Percentiles rank a stretch among this genome's conserved stretches.
These are phyloP conservation scores for Cordia subcordata DNA, from an alignment of 257 asterid genomes.

Conservation along the genomic window DNA sequence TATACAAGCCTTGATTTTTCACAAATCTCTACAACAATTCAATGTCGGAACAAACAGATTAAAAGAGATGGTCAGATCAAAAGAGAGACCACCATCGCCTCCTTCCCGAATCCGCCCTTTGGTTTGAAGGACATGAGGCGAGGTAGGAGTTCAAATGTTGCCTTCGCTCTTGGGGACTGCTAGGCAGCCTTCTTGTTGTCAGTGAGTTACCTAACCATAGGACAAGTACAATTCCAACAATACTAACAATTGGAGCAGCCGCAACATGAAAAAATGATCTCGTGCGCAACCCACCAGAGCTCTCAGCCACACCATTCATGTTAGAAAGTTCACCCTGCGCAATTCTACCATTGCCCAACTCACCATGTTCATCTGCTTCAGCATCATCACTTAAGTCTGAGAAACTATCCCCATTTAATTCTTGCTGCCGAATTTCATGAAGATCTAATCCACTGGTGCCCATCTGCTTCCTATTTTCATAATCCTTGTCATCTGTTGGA, in stretches of 20 bases:
- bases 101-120: constrained; percentile 26
- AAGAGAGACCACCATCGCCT: constrained; percentile 72
- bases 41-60: constrained; percentile 5
- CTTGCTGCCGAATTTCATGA: constrained; percentile 25
- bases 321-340: constrained; percentile 21
- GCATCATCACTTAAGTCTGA: constrained; percentile 23
- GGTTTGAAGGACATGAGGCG: constrained; percentile 8
- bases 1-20: neutral
- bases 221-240: constrained; percentile 58
- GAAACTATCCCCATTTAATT: constrained; percentile 28
- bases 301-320: constrained; percentile 18
- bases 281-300: constrained; percentile 14
- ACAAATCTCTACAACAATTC: neutral
- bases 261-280: constrained; percentile 59
- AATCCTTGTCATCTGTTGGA: constrained; percentile 82
- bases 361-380: constrained; percentile 27
- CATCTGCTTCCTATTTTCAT: constrained; percentile 50
- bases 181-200: constrained; percentile 31
- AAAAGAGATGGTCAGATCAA: constrained; percentile 49
- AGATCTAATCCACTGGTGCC: constrained; percentile 15
- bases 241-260: constrained; percentile 63
- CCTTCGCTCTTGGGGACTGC: constrained; percentile 14
- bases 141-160: constrained; percentile 12
- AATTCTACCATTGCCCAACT: constrained; percentile 5
- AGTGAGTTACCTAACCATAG: constrained; percentile 58